phyloP scores from a whole-genome alignment of 176 grass and related monocot species.

The Metroxylon sagu region DNA sequence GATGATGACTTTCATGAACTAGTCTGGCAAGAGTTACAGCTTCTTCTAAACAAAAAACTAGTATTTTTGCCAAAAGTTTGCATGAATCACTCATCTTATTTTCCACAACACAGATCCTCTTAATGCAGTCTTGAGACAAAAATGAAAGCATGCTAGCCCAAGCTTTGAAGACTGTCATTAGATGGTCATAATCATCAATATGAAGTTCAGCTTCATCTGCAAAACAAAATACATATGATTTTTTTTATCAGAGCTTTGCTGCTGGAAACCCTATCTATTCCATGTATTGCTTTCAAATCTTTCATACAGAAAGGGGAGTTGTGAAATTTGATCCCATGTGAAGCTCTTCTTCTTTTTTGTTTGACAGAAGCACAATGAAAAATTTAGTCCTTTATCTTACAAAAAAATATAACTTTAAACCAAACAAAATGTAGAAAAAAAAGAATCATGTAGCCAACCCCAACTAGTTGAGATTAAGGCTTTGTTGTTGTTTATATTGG shows the following conservation, averaged over 20 bases:
- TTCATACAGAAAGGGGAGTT: too few species aligned
- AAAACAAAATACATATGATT: slow-evolving; percentile 23
- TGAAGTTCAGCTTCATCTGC: slow-evolving; percentile 44
- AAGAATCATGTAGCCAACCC: too few species aligned
- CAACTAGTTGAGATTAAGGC: too few species aligned
- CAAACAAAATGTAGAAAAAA: too few species aligned
- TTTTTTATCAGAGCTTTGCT: too few species aligned
- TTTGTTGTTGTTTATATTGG: too few species aligned
- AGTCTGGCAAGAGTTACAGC: slow-evolving; percentile 57
- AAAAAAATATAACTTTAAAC: too few species aligned
- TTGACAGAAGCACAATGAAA: neutral
- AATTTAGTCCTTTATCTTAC: neutral
- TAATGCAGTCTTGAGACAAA: slow-evolving; percentile 60
- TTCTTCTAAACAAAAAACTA: slow-evolving; percentile 73
- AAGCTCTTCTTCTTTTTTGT: neutral
- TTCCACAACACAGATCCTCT: slow-evolving; percentile 44
- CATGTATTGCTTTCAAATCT: too few species aligned
- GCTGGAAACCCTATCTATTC: too few species aligned
- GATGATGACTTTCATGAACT: slow-evolving; percentile 40
- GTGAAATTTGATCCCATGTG: neutral
- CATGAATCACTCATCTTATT: slow-evolving; percentile 50
- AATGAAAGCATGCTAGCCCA: slow-evolving; percentile 51
- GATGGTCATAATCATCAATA: slow-evolving; percentile 20
- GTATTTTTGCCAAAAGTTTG: slow-evolving; percentile 61
- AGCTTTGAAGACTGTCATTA: slow-evolving; percentile 33